A percentile compares a stretch with the other conserved stretches of the same genome.
Evolutionary conservation across 2,329 filamentous ascomycete genomes (phyloP).

Genomic region (Penicillium sp.): DNA sequence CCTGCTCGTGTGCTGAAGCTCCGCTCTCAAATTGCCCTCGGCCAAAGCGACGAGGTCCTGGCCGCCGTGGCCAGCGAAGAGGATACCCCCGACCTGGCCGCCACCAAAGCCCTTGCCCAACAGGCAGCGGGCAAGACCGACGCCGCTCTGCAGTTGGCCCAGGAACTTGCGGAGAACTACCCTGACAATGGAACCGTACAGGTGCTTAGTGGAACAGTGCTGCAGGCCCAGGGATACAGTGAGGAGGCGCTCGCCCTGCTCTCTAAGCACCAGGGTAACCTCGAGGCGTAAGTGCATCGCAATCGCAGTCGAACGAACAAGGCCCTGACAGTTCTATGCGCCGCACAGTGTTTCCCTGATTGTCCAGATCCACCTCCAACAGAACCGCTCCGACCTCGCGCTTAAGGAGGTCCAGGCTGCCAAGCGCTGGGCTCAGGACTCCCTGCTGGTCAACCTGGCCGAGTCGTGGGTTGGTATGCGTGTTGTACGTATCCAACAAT

Average conservation of each 20-base stretch:
- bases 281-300: slow-evolving; percentile 67
- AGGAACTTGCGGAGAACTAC: slow-evolving; percentile 69
- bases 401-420: slow-evolving; percentile 86
- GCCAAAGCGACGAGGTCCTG: slow-evolving; percentile 74
- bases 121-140: slow-evolving; percentile 64
- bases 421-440: slow-evolving; percentile 93
- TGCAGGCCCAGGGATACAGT: slow-evolving; percentile 78
- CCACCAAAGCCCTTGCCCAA: slow-evolving; percentile 76
- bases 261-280: slow-evolving; percentile 79
- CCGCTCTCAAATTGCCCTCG: slow-evolving; percentile 81
- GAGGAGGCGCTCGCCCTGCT: slow-evolving; percentile 83
- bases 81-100: slow-evolving; percentile 72
- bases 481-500: slow-evolving; percentile 61
- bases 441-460: slow-evolving; percentile 86
- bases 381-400: slow-evolving; percentile 89
- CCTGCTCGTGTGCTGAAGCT: slow-evolving; percentile 78
- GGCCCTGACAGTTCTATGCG: slow-evolving; percentile 12
- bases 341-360: slow-evolving; percentile 73
- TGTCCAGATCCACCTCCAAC: slow-evolving; percentile 87
- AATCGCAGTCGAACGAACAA: neutral
- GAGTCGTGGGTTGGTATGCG: slow-evolving; percentile 94
- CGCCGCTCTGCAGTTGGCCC: slow-evolving; percentile 64
- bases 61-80: slow-evolving; percentile 67
- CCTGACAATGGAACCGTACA: slow-evolving; percentile 81
- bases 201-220: slow-evolving; percentile 77